Conservation (phyloP, 163 green algal genomes). For the Prototheca cutis region DNA sequence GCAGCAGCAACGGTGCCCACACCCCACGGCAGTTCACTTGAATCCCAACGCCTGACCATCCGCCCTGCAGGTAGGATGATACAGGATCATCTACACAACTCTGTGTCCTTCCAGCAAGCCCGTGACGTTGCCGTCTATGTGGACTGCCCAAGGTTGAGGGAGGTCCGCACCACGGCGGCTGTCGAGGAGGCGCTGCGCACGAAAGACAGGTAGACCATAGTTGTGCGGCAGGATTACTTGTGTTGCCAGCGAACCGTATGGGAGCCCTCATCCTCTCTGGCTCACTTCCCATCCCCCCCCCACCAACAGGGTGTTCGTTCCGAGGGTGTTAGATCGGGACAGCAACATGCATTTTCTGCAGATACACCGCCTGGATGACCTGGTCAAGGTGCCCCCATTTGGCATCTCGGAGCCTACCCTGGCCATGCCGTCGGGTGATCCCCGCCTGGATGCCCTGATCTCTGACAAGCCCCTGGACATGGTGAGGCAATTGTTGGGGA, state of each 20-base stretch:
- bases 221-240: no score
- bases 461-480: slow-evolving; percentile 17
- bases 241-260: no score
- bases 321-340: slow-evolving; percentile 56
- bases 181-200: no score
- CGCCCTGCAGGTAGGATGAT: slow-evolving; percentile 50
- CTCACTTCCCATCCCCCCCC: slow-evolving; percentile 2
- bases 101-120: slow-evolving; percentile 19
- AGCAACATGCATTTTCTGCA: slow-evolving; percentile 75
- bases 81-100: slow-evolving; percentile 22
- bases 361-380: slow-evolving; percentile 30
- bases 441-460: slow-evolving; percentile 33
- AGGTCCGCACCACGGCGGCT: slow-evolving; percentile 70
- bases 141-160: slow-evolving; percentile 50
- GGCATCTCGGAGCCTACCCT: slow-evolving; percentile 58
- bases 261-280: no score
- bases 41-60: no score
- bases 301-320: slow-evolving; percentile 53
- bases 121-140: slow-evolving; percentile 57
- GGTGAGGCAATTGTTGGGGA: no score
- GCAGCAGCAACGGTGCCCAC: no score
- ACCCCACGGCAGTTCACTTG: no score
- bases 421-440: slow-evolving; percentile 25
- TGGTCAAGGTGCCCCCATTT: slow-evolving; percentile 58
- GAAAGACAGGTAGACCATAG: no score